Evolutionary conservation across 176 grass and related monocot genomes (phyloP).

Genomic region (Oryza punctata): DNA sequence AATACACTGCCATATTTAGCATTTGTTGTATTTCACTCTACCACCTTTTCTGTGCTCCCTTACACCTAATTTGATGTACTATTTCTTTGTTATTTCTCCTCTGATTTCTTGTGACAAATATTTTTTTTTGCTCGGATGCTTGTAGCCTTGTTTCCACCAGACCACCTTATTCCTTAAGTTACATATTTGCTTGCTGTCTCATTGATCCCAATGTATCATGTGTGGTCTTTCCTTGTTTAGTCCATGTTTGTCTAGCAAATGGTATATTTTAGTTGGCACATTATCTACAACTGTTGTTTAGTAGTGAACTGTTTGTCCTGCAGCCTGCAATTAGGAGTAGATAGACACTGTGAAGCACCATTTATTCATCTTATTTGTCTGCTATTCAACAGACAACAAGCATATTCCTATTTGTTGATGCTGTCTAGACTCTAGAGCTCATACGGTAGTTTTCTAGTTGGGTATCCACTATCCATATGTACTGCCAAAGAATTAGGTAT

Average conservation of each 20-base stretch:
- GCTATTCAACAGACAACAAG: constrained; percentile 44
- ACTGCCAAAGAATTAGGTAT: constrained; percentile 43
- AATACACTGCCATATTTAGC: constrained; percentile 1
- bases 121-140: constrained; percentile 1
- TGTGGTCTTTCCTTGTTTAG: constrained; percentile 19
- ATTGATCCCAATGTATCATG: constrained; percentile 26
- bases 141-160: neutral
- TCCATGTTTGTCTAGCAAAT: constrained; percentile 30
- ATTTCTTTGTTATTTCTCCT: neutral
- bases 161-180: constrained; percentile 14
- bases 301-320: constrained; percentile 34
- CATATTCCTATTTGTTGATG: constrained; percentile 40
- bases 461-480: constrained; percentile 20
- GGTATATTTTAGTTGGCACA: constrained; percentile 28
- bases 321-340: constrained; percentile 24
- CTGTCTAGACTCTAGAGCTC: constrained; percentile 23
- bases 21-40: neutral
- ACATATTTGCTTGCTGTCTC: constrained; percentile 4
- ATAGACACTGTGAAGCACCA: constrained; percentile 8
- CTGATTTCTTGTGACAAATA: constrained; percentile 3
- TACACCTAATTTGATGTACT: constrained; percentile 2
- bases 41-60: neutral
- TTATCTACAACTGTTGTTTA: constrained; percentile 31
- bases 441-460: constrained; percentile 20
- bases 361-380: constrained; percentile 28